Base-by-base conservation (phyloP, 2,329 filamentous ascomycete genomes). In the Cercospora sp. region DNA sequence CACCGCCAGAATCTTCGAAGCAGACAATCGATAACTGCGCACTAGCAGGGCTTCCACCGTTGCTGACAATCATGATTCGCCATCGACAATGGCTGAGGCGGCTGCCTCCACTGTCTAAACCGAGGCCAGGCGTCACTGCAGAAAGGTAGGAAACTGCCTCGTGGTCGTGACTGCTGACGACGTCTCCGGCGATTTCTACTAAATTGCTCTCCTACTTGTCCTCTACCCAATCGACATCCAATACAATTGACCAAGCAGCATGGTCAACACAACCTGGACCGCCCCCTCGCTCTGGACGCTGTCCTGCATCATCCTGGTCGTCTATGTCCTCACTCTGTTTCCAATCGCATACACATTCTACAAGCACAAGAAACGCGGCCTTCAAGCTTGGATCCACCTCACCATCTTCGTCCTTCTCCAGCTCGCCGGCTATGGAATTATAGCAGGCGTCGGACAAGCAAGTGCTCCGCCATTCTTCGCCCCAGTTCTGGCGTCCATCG, bases 331-430 rank as follows among this genome's bases (percentile, higher is more conserved):
- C 20, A 53, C 51, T 16, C 60, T 67, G 12, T 40, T 63, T 6
- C 40, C 60, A n/a, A 36, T 63, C 51, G 65, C 33, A 33, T 67
- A 59, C 65, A 67, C 42, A 28, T 58, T 60, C 53, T 67, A 63
- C 65, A 63, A 63, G 40, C 40, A 58, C 30, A 60, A 30, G n/a
- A 61, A 20, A 28, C 30, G 53, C 48, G 51, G 31, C n/a, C 51
- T 55, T 23, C 48, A 42, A 51, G 33, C 60, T 28, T 63, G 60
- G 45, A 42, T 63, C 26, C 61, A 63, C 33, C 60, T 67, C 60
- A 53, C 65, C n/a, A 30, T 59, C 8, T 67, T 63, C 18, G 45
- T 57, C 9, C 2, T 63, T n/a, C 53, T 63, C 5, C 65, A 67
- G 60, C 60, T 67, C 51, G 51, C 59, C 20, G 65, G 65, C 30